Evolutionary conservation across 1,139 yeast species (phyloP), one percentile per base, ranked within the genome.

Genomic region (Kodamaea sp.): DNA sequence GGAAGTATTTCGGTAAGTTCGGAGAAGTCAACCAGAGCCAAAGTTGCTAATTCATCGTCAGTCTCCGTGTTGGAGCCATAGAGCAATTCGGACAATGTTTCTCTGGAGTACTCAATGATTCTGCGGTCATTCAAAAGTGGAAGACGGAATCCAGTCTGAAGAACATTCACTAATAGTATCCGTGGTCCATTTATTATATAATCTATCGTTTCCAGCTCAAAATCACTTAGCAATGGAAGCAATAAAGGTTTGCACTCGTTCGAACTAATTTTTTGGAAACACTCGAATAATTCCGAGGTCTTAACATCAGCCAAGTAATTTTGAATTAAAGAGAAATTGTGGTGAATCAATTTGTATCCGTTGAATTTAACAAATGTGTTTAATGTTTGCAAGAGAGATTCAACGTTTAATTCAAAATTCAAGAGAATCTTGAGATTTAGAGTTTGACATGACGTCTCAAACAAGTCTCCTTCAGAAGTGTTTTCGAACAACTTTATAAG

Each of bases 381-480:
- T 13, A 79, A 38, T 3, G 59, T 39, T 4, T 48, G 45, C 19
- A 70, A 42, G 44, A 74, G 63, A 2, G 51, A 42, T 2, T 31
- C 29, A 1, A 60, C 37, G 6, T 47, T 46, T 24, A 37, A 50
- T 42, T 44, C 47, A 37, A 51, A 59, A 38, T 62, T 60, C n/a
- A 72, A 52, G 22, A 80, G 43, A 5, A 78, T 46, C 32, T 63
- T 63, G 38, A 83, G 55, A 42, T 71, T 70, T 22, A 78, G 59
- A 0, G 80, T 69, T 46, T 81, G 85, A 16, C 69, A 47, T 2
- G 77, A 57, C 1, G 59, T 68, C 39, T 76, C 73, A 33, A 73
- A 73, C 12, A 85, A 59, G 4, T 65, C 74, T 11, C 85, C 86
- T 51, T 85, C 94, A 4, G 82, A 68, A 26, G 61, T 63, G 15